Conservation (phyloP, 2,329 filamentous ascomycete species). For the Paecilomyces formosus region DNA sequence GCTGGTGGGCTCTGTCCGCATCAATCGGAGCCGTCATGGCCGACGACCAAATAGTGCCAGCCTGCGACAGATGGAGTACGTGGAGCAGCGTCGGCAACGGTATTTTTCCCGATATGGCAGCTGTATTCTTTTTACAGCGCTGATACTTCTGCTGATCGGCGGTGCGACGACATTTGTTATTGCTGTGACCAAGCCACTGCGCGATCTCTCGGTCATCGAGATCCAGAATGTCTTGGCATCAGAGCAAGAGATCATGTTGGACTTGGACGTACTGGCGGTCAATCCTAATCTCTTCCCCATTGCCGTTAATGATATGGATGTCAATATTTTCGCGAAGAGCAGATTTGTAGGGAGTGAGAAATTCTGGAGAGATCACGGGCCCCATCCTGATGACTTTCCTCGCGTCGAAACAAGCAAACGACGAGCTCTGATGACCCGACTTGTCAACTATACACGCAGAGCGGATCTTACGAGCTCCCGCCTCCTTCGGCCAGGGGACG, state of each 20-base stretch:
- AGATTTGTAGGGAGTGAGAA: conserved; percentile 66
- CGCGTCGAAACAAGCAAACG: conserved; percentile 25
- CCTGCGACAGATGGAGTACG: conserved; percentile 65
- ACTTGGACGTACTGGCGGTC: conserved; percentile 76
- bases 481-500: conserved; percentile 16
- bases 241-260: conserved; percentile 91
- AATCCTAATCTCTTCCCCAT: conserved; percentile 93
- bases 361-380: conserved; percentile 28
- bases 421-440: conserved; percentile 22
- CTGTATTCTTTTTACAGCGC: conserved; percentile 73
- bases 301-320: conserved; percentile 74
- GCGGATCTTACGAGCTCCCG: conserved; percentile 12
- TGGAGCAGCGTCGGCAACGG: conserved; percentile 57
- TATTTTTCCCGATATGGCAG: conserved; percentile 72
- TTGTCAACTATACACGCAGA: conserved; percentile 17
- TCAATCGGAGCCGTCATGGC: conserved; percentile 49
- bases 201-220: conserved; percentile 67
- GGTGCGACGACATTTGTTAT: conserved; percentile 83
- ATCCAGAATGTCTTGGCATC: conserved; percentile 88
- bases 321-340: conserved; percentile 92
- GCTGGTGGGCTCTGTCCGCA: conserved; percentile 57
- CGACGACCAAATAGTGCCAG: conserved; percentile 51
- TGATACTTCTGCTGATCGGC: conserved; percentile 74
- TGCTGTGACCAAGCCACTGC: conserved; percentile 80
- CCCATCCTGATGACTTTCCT: conserved; percentile 20